Base-by-base conservation (phyloP, 805 yeast genomes). In the Kodamaea leandrae region DNA sequence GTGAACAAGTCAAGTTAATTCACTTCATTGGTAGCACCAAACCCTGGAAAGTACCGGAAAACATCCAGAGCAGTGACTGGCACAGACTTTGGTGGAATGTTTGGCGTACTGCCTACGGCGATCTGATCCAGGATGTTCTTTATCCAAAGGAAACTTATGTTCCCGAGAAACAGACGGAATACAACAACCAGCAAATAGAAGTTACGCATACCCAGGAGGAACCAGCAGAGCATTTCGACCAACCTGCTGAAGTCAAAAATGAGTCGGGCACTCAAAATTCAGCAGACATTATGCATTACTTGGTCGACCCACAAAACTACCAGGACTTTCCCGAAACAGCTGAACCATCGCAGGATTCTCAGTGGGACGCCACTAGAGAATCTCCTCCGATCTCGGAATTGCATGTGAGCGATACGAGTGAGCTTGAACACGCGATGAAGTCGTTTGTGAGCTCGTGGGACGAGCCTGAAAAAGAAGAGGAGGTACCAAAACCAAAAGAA, bases 11-110 rank as follows among this genome's bases (percentile, higher is more conserved):
- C 32, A 79, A 77, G 36, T 59, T 80, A 32, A 63, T 82, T 6
- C 93, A 85, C 57, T 85, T 76, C 52, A 83, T 85, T 47, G 91
- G 91, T 0, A 63, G 74, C 3, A 50, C 53, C 10, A 82, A 82
- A 51, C 86, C 86, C 0, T 77, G 86, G 82, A 66, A 50, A 14
- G 37, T 54, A 5, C 33, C 51, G 5, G 51, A 42, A 6, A 49
- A 51, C 3, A 19, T 20, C 13, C 24, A 24, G 14, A 30, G 36
- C 12, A 38, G 14, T 13, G 24, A 24, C 12, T 44, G 57, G 19
- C 61, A 58, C 42, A 46, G 46, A 24, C 52, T 46, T 34, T 70
- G 76, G 76, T 70, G 75, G 75, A 46, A 48, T 14, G 50, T 53
- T 12, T 69, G 72, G 73, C 48, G 50, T 24, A 52, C 54, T 8